These are phyloP conservation scores for Gossypium gossypioides DNA, from an alignment of 441 rosid genomes.

Conservation along the genomic window DNA sequence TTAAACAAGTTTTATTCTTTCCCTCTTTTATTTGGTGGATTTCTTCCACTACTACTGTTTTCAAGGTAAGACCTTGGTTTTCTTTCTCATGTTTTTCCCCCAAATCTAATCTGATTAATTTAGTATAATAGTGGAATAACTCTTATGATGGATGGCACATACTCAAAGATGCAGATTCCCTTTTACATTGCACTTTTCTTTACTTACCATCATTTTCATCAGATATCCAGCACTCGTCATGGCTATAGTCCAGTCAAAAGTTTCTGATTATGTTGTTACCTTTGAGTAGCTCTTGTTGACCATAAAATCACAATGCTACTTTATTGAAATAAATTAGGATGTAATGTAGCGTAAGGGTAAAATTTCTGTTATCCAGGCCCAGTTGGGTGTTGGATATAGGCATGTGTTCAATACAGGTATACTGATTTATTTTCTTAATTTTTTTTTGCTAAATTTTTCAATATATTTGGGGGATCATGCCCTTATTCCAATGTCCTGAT, in stretches of 20 bases:
- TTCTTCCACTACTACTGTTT: not conserved
- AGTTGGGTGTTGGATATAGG: not conserved
- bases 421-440: not conserved
- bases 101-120: not conserved
- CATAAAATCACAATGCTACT: slow-evolving; percentile 4
- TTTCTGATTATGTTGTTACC: not conserved
- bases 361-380: not conserved
- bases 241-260: not conserved
- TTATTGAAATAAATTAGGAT: slow-evolving; percentile 10
- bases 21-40: not conserved
- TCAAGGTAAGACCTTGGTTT: not conserved
- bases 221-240: not conserved
- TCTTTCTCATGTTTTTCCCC: not conserved
- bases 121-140: not conserved
- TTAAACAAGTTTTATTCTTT: not conserved
- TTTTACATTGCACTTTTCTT: slow-evolving; percentile 2
- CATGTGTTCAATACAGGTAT: not conserved
- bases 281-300: slow-evolving; percentile 1
- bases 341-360: not conserved
- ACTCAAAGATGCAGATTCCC: slow-evolving; percentile 8
- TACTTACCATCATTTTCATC: not conserved
- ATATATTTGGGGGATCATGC: not conserved
- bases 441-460: not conserved
- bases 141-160: not conserved
- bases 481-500: not conserved